Base-by-base conservation (phyloP, 2,329 filamentous ascomycete genomes). In the Canariomyces notabilis region DNA sequence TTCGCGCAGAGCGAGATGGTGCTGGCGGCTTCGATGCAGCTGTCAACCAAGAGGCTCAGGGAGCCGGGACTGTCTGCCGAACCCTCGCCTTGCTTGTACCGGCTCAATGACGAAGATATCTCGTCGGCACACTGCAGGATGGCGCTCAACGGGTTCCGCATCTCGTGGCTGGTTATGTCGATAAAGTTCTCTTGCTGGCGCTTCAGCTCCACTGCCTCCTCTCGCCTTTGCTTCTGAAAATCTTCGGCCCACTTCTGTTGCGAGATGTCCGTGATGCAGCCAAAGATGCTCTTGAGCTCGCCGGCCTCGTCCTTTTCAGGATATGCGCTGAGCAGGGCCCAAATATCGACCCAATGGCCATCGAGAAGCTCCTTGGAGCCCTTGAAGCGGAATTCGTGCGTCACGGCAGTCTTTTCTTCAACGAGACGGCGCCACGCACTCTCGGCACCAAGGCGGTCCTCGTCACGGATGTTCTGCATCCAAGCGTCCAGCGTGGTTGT, bases 171-270 rank as follows among this genome's bases (percentile, higher is more conserved):
- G 2, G 76, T 79, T 66, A 87, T 87, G 62, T 89, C 86, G 57
- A 90, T 87, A 57, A 89, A 89, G 53, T 86, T 86, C 58, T 89
- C 85, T 59, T 91, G 87, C 60, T 87, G 83, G 7, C 82, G 69
- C 59, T 77, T 79, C 29, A 75, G 71, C 59, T 79, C 75, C 18
- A 80, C 72, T 2, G 77, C 89, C 61, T 93, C 87, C 58, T 90
- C 80, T 59, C 87, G 84, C 48, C 87, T 81, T 36, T 82, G 76
- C 57, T 79, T 87, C 63, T 94, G 87, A 26, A 89, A 80, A 37
- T 83, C 82, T 64, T 94, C 88, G 1, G 88, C 87, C 73, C 83
- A 84, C 63, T 94, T 95, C 61, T 93, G 87, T 44, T 85, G 79
- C 15, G 85, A 89, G 53, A 95, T 94, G 59, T 94, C 87, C 0